Percentiles rank a stretch among this genome's conserved stretches.
These are phyloP conservation scores for Acacia melanoxylon DNA, from an alignment of 306 rosid genomes.

Conservation along the genomic window DNA sequence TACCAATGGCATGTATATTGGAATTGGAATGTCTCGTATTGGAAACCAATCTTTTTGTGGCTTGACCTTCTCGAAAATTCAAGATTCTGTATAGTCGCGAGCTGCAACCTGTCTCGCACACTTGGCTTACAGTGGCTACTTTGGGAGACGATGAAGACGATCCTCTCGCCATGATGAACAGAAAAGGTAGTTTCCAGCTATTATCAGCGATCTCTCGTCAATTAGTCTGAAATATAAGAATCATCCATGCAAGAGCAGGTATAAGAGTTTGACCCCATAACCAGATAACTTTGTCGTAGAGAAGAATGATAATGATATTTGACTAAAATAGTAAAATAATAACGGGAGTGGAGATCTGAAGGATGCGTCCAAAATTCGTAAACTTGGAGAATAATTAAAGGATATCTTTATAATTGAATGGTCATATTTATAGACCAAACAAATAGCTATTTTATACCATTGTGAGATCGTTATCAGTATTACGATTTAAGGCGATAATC, in stretches of 20 bases:
- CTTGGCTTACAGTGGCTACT: conserved; percentile 48
- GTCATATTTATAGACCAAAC: not conserved
- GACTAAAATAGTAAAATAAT: not conserved
- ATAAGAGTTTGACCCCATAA: not conserved
- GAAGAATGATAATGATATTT: not conserved
- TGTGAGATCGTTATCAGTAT: not conserved
- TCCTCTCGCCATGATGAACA: conserved; percentile 51
- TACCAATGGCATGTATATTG: conserved; percentile 41
- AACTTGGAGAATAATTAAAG: not conserved
- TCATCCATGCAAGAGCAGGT: conserved; percentile 7
- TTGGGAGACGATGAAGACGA: conserved; percentile 35
- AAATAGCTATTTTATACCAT: not conserved
- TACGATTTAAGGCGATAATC: not conserved
- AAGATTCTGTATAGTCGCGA: conserved; percentile 61
- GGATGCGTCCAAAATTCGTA: not conserved
- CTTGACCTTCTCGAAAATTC: conserved; percentile 44
- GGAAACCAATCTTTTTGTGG: conserved; percentile 46
- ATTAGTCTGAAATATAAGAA: not conserved
- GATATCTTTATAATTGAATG: not conserved
- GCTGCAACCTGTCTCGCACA: conserved; percentile 49
- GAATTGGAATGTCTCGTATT: conserved; percentile 28
- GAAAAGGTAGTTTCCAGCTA: conserved; percentile 29
- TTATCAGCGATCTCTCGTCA: not conserved
- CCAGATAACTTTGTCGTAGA: not conserved
- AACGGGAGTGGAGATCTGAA: not conserved